Base-by-base conservation (phyloP, 2,329 filamentous ascomycete species). In the Cordyceps tenuipes region DNA sequence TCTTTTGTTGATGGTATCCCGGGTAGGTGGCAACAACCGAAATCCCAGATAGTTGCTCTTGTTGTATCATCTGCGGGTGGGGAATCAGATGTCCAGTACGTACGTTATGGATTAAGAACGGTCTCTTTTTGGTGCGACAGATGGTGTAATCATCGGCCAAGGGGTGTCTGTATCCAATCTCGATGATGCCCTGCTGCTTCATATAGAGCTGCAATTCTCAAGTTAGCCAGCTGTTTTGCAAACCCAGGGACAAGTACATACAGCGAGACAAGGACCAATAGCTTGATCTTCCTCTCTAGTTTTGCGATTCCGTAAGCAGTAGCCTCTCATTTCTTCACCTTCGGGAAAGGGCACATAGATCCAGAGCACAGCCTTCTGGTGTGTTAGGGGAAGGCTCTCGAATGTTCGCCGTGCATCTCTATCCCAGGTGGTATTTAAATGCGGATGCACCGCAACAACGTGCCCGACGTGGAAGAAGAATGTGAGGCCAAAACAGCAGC, bases 381-480 rank as follows among this genome's bases (percentile, higher is more conserved):
- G 43, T 26, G 19, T 46, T 8, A 53, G 41, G n/a, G 57, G 48
- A 12, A 59, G 41, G 12, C 39, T 52, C 9, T 53, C 48, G 34
- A 53, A 59, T 50, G 57, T 59, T 5, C 41, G n/a, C 2, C 47
- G 36, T 29, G 56, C 57, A 17, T 50, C 47, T 7, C 50, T 36
- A 34, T 54, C 57, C 49, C 41, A 60, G 9, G 21, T 5, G 2
- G 34, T 60, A 7, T 59, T 41, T 1, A 49, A 6, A 49, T 54
- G 57, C 5, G 50, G 43, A 41, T 60, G 57, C 31, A 54, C 50
- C 4, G 50, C 57, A 13, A 60, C 49, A 15, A 60, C 43, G 10
- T 47, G 49, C 21, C 50, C 49, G 4, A 53, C 31, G 19, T 47
- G 36, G 44, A 53, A 54, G 36, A 60, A 60, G 29, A 60, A 60